Conservation (phyloP, 140 eudicot species). For the Flaveria floridana region DNA sequence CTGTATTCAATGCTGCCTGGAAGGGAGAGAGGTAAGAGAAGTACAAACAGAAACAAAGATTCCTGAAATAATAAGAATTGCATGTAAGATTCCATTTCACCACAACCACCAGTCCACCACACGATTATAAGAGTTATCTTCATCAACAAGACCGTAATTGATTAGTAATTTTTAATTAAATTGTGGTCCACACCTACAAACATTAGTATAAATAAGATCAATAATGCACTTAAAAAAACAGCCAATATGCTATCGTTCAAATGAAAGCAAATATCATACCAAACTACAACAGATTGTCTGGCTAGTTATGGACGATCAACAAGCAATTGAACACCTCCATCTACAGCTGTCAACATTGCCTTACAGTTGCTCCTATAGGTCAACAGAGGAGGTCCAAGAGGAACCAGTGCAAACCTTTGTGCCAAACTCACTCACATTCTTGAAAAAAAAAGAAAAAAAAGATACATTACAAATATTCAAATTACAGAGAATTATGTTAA, state of each 20-base stretch:
- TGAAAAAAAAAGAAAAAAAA: too few species aligned
- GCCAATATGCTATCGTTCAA: too few species aligned
- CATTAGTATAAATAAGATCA: conserved; percentile 12
- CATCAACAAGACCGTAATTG: conserved; percentile 93
- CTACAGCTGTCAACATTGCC: conserved; percentile 91
- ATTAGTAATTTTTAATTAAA: conserved; percentile 90
- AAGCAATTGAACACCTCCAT: conserved; percentile 82
- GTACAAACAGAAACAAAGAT: conserved; percentile 25
- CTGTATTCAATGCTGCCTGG: conserved; percentile 88
- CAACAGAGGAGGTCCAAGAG: conserved; percentile 92
- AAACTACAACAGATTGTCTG: conserved; percentile 84
- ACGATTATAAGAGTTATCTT: conserved; percentile 81
- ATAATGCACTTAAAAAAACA: too few species aligned
- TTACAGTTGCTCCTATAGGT: conserved; percentile 86
- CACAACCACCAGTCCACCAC: conserved; percentile 62
- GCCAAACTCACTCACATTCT: conserved; percentile 61
- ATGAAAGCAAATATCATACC: conserved; percentile 50
- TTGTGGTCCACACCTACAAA: conserved; percentile 94
- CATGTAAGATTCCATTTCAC: conserved; percentile 38
- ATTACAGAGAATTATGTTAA: too few species aligned
- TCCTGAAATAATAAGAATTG: conserved; percentile 14
- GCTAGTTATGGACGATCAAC: conserved; percentile 87
- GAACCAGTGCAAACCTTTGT: conserved; percentile 97
- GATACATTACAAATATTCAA: too few species aligned
- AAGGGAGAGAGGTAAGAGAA: conserved; percentile 17